phyloP scores from a whole-genome alignment of 441 rosid genomes.

The Theobroma grandiflorum region DNA sequence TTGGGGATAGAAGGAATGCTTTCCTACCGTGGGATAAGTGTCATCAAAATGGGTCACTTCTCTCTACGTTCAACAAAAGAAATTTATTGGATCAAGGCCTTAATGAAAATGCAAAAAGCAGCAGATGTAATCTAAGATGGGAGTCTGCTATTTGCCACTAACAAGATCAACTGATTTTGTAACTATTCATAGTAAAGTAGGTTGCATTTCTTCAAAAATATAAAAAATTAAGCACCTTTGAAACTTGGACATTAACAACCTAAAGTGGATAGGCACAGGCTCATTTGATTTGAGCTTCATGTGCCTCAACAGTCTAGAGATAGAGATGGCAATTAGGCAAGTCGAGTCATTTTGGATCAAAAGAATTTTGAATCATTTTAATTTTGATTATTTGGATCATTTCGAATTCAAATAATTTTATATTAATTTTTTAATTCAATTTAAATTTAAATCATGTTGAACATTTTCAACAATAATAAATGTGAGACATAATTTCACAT shows the following conservation, averaged over 20 bases:
- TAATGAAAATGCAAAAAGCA: no score
- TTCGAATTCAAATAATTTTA: no score
- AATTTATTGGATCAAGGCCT: no score
- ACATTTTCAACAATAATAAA: no score
- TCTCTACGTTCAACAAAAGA: neutral
- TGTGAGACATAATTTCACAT: no score
- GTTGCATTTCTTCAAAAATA: neutral
- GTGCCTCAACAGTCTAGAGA: neutral
- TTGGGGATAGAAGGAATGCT: neutral
- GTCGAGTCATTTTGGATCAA: no score
- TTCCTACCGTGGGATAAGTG: neutral
- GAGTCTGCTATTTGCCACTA: neutral
- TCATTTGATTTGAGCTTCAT: neutral
- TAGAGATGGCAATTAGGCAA: no score
- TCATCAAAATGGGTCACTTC: neutral
- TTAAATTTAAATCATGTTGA: no score
- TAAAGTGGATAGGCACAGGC: neutral
- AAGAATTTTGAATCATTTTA: no score
- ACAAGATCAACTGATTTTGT: neutral
- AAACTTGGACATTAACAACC: neutral
- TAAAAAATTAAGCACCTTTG: neutral
- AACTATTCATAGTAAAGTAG: no score
- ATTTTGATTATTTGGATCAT: no score
- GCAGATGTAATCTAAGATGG: neutral
- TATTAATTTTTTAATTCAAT: no score